Evolutionary conservation across 1,139 yeast genomes (phyloP).

Genomic region (Pichiaceae sp.): DNA sequence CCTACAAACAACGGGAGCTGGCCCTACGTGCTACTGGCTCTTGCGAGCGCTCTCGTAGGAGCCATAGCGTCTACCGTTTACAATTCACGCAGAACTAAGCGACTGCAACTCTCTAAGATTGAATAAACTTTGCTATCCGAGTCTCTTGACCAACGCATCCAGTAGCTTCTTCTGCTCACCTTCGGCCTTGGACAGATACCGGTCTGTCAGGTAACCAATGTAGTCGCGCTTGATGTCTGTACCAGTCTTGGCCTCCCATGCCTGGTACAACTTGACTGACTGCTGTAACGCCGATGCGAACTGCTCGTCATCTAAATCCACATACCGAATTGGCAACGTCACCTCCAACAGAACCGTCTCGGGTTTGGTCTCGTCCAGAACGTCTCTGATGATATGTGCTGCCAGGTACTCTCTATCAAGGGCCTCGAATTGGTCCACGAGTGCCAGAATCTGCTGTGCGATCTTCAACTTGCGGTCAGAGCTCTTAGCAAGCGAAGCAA

Average conservation of each 20-base stretch:
- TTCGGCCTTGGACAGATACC: conserved; percentile 11
- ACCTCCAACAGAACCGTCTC: conserved; percentile 48
- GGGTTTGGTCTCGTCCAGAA: conserved; percentile 32
- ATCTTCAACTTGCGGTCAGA: conserved; percentile 35
- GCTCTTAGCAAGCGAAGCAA: conserved; percentile 38
- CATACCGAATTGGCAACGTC: conserved; percentile 58
- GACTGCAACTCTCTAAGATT: neutral
- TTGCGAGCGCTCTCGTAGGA: neutral
- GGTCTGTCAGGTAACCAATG: conserved; percentile 26
- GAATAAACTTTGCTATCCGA: no score
- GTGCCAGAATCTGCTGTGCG: conserved; percentile 37
- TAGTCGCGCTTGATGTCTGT: conserved; percentile 37
- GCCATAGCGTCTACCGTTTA: neutral
- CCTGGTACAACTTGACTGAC: conserved; percentile 63
- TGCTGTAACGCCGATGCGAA: conserved; percentile 59
- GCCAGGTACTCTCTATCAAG: conserved; percentile 63
- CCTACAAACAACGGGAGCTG: neutral
- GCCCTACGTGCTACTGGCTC: neutral
- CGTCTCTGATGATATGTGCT: conserved; percentile 50
- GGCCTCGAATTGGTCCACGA: conserved; percentile 61
- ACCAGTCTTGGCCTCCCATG: conserved; percentile 29
- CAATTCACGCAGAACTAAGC: neutral
- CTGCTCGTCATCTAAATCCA: conserved; percentile 26
- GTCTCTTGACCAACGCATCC: conserved; percentile 14
- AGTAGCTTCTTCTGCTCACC: conserved; percentile 16